A percentile compares a stretch with the other conserved stretches of the same genome.
Evolutionary conservation across 176 grass and related monocot species (phyloP).

Genomic region (Bolboschoenus planiculmis): DNA sequence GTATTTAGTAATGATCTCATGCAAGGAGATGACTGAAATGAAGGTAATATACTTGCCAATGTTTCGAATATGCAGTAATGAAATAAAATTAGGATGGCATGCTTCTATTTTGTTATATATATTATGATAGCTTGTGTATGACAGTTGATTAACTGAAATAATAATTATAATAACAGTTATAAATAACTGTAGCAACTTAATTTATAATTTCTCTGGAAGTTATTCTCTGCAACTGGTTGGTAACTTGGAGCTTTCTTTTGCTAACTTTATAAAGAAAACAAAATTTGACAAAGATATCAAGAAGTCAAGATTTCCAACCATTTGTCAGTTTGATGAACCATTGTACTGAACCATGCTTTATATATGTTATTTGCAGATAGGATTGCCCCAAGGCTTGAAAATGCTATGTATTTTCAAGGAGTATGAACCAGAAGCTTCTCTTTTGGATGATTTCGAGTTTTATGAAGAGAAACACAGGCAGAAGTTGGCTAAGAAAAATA

Average conservation of each 20-base stretch:
- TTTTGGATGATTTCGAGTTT: conserved; percentile 25
- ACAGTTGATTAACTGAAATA: not conserved
- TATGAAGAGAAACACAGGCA: conserved; percentile 15
- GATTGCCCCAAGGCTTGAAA: conserved; percentile 60
- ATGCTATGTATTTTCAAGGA: conserved; percentile 71
- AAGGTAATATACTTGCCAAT: not conserved
- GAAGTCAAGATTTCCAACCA: not conserved
- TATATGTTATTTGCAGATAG: conserved; percentile 39
- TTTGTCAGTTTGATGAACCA: not conserved
- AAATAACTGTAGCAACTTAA: not conserved
- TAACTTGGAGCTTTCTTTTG: not conserved
- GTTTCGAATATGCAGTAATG: not conserved
- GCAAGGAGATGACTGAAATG: conserved; percentile 7
- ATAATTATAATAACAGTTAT: not conserved
- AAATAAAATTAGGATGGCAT: not conserved
- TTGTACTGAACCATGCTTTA: not conserved
- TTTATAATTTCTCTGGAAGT: not conserved
- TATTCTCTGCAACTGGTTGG: not conserved
- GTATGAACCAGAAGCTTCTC: conserved; percentile 17
- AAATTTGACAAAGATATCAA: not conserved
- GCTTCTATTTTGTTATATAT: not conserved
- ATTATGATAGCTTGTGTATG: not conserved
- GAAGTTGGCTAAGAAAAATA: not conserved
- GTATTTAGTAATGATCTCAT: not conserved
- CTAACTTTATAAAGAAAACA: not conserved